These are phyloP conservation scores for Cytospora chrysosperma DNA, from an alignment of 2,329 filamentous ascomycete species.

Conservation along the genomic window DNA sequence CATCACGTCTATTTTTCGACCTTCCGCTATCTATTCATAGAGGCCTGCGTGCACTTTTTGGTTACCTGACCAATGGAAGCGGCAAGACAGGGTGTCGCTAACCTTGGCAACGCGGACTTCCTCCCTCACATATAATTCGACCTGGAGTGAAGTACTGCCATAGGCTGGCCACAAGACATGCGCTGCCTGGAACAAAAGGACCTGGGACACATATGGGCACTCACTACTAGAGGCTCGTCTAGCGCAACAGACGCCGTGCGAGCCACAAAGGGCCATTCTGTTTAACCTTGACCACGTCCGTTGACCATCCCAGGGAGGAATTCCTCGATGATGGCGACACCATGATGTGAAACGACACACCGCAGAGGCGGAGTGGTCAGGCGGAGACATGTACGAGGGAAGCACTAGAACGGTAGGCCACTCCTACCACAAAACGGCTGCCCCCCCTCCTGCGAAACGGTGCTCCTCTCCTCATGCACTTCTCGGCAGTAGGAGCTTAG, in stretches of 20 bases:
- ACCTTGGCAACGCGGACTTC: slow-evolving; percentile 3
- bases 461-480: slow-evolving; percentile 3
- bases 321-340: not conserved
- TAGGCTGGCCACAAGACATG: not conserved
- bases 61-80: not conserved
- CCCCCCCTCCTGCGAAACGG: slow-evolving; percentile 1
- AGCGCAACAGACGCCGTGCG: not conserved
- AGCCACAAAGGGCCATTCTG: not conserved
- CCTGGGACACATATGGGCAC: not conserved
- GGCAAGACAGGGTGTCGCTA: not conserved
- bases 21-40: slow-evolving; percentile 1
- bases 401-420: not conserved
- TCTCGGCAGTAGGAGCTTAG: slow-evolving; percentile 15
- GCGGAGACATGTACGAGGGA: not conserved
- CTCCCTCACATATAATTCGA: not conserved
- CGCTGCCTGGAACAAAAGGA: too few relatives aligned
- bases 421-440: not conserved
- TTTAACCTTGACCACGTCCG: not conserved
- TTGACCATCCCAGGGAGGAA: not conserved
- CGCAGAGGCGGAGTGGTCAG: not conserved
- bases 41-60: not conserved
- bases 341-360: not conserved
- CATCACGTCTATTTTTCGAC: not conserved
- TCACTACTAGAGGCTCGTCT: not conserved
- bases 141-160: not conserved